phyloP scores from a whole-genome alignment of 768 basidiomycete genomes.

The Rhodotorula graminis region DNA sequence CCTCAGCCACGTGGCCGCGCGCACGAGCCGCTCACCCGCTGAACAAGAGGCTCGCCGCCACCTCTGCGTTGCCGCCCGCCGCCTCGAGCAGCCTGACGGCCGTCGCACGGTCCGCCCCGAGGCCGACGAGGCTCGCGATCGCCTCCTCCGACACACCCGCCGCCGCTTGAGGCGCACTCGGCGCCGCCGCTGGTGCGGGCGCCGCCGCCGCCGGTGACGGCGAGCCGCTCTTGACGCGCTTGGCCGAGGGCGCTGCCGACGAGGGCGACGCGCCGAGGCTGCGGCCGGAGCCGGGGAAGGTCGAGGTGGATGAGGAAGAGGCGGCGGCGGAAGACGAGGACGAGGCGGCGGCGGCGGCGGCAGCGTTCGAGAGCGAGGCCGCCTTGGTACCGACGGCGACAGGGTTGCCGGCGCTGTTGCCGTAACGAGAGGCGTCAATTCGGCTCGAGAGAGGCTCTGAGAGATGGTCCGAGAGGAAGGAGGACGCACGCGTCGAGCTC shows the following conservation, averaged over 20 bases:
- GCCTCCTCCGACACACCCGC: constrained; percentile 51
- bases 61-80: constrained; percentile 76
- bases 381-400: constrained; percentile 15
- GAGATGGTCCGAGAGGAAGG: background rate
- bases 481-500: constrained; percentile 44
- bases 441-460: background rate
- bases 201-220: constrained; percentile 34
- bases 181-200: constrained; percentile 31
- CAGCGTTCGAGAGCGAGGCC: constrained; percentile 10
- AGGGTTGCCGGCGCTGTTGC: constrained; percentile 37
- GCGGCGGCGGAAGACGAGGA: constrained; percentile 4
- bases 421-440: background rate
- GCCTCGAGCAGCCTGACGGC: constrained; percentile 73
- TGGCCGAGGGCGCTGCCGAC: background rate
- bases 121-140: constrained; percentile 63
- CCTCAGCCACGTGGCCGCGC: too few relatives aligned
- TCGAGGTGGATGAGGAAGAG: background rate
- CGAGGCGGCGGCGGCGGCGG: background rate
- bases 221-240: constrained; percentile 25
- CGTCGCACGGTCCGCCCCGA: constrained; percentile 71
- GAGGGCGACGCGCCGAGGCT: constrained; percentile 17
- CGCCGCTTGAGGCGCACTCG: constrained; percentile 48
- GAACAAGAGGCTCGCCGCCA: constrained; percentile 83
- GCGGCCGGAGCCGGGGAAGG: constrained; percentile 40
- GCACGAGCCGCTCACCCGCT: background rate